Evolutionary conservation across 1,284 basidiomycete genomes (phyloP).

Genomic region (Ceratobasidium sp.): DNA sequence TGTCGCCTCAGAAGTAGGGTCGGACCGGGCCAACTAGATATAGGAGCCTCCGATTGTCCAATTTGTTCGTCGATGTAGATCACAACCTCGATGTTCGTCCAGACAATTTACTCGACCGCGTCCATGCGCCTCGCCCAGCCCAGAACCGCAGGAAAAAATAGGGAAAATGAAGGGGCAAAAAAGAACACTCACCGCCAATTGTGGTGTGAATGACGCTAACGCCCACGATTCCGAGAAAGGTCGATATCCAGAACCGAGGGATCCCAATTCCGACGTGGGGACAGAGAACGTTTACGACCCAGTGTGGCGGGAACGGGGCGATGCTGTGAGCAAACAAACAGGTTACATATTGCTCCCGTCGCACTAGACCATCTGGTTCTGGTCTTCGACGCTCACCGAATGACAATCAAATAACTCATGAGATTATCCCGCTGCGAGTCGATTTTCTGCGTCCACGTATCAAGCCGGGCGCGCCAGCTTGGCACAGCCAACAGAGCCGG

Average conservation of each 20-base stretch:
- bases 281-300: constrained; percentile 93
- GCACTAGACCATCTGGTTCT: not conserved
- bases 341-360: not conserved
- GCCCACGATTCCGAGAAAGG: constrained; percentile 91
- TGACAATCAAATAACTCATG: constrained; percentile 89
- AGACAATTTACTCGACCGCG: too few species aligned
- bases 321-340: constrained; percentile 65
- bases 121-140: not conserved
- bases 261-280: constrained; percentile 93
- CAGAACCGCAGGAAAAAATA: not conserved
- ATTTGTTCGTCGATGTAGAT: too few species aligned
- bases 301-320: constrained; percentile 91
- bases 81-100: too few species aligned
- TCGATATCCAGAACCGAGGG: constrained; percentile 88
- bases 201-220: constrained; percentile 95
- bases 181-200: constrained; percentile 74
- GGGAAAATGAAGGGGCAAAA: constrained; percentile 1
- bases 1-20: not conserved
- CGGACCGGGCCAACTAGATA: constrained; percentile 5
- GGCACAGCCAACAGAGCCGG: constrained; percentile 88
- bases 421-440: constrained; percentile 78
- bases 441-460: constrained; percentile 83
- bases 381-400: constrained; percentile 56
- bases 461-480: constrained; percentile 82
- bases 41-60: not conserved